Percentiles rank a stretch among this genome's conserved stretches.
These are phyloP conservation scores for Salvia hispanica DNA, from an alignment of 257 asterid species.

Conservation along the genomic window DNA sequence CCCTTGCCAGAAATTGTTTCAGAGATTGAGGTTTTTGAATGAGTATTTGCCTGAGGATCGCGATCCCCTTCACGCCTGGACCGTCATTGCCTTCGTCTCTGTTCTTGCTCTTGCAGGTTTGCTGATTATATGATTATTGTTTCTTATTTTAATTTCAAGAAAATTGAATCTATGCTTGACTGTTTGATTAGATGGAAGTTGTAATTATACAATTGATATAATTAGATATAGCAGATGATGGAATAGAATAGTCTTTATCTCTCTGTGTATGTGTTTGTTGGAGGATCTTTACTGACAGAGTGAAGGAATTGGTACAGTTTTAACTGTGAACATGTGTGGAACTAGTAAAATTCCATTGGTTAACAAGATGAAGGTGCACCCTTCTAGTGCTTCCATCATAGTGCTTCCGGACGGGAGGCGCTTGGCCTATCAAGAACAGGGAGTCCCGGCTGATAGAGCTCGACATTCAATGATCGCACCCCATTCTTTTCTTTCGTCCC, in stretches of 20 bases:
- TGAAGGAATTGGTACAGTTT: conserved; percentile 57
- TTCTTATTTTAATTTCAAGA: not conserved
- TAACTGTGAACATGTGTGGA: conserved; percentile 59
- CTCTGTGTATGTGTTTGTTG: conserved; percentile 6
- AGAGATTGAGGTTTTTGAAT: conserved; percentile 71
- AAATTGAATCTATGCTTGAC: not conserved
- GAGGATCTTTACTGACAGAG: conserved; percentile 34
- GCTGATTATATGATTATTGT: not conserved
- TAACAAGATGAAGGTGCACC: conserved; percentile 66
- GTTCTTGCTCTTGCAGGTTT: conserved; percentile 61
- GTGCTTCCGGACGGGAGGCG: conserved; percentile 91
- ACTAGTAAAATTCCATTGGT: conserved; percentile 50
- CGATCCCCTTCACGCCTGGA: conserved; percentile 88
- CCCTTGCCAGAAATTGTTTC: conserved; percentile 51
- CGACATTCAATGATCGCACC: conserved; percentile 71
- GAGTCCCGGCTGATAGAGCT: conserved; percentile 76
- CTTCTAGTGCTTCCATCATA: conserved; percentile 70
- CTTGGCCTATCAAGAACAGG: conserved; percentile 83
- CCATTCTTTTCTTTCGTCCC: conserved; percentile 89
- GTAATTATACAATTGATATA: conserved; percentile 4
- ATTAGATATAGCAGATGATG: conserved; percentile 8
- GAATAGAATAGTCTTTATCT: not conserved
- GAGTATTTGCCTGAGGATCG: conserved; percentile 96
- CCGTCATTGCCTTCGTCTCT: conserved; percentile 58
- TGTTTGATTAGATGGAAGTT: not conserved